Conservation (phyloP, 2,329 filamentous ascomycete species). For the Cadophora gregata region DNA sequence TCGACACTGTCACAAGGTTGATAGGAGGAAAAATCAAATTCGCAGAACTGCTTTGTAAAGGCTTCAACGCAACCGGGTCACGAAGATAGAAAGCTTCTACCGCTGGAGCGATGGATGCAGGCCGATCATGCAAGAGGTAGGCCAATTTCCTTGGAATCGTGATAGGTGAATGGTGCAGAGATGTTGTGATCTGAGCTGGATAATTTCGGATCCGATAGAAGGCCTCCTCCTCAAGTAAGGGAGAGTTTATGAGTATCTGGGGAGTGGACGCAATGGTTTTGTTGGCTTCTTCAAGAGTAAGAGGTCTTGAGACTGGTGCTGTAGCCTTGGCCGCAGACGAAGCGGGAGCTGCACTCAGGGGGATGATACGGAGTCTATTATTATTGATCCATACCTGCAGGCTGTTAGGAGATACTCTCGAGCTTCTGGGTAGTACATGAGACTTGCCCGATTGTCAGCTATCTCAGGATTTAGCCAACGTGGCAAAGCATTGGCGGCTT, state of each 20-base stretch:
- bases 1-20: constrained; percentile 80
- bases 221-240: constrained; percentile 82
- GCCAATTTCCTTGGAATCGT: constrained; percentile 84
- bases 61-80: constrained; percentile 77
- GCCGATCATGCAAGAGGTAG: constrained; percentile 75
- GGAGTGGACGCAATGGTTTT: constrained; percentile 62
- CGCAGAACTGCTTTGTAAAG: constrained; percentile 62
- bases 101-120: constrained; percentile 79
- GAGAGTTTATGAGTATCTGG: constrained; percentile 69
- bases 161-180: constrained; percentile 76
- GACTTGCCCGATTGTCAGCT: constrained; percentile 73
- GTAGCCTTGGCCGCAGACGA: constrained; percentile 47
- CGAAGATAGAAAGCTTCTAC: constrained; percentile 92
- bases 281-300: constrained; percentile 71
- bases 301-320: constrained; percentile 46
- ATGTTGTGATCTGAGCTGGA: constrained; percentile 74
- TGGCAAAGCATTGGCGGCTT: constrained; percentile 87
- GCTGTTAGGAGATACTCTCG: constrained; percentile 24
- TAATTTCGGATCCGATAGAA: constrained; percentile 90
- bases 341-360: constrained; percentile 51
- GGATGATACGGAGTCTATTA: constrained; percentile 77
- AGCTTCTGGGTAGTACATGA: neutral
- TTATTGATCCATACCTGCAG: constrained; percentile 80
- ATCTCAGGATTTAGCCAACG: constrained; percentile 92
- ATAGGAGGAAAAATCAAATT: constrained; percentile 71